Base-by-base conservation (phyloP, 73 alveolate genomes). In the Stentor roeselii region DNA sequence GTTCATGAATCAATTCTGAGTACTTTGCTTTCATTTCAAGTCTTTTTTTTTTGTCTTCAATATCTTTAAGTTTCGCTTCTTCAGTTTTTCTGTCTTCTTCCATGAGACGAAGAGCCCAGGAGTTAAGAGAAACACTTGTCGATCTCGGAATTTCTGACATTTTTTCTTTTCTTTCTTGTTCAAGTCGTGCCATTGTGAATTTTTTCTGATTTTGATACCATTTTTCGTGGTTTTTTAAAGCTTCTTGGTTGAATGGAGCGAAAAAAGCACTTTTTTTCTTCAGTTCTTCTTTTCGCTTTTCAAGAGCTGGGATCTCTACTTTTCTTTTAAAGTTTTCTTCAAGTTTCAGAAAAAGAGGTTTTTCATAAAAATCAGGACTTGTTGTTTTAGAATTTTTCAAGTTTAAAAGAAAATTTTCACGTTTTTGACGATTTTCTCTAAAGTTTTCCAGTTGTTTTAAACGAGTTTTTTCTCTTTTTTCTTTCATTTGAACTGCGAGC, bases 321-420 rank as follows among this genome's bases (percentile, higher is more conserved):
- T n/a, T 32, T 15, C 41, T 21, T 67, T 67, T 67, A 67, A 30
- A 67, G n/a, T 67, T 67, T 67, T 67, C 80, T 67, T 67, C 80
- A 2, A 67, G 80, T 67, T 67, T 67, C 34, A 67, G 27, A 2
- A 21, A 67, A 27, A 67, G 41, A 67, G 80, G 80, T 0, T 50
- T 50, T 11, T 50, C 67, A 11, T 11, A 11, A 11, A 11, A 11
- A 50, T 11, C 6, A 6, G 67, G 21, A 50, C 67, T 50, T 50
- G 6, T 21, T 50, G 67, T 11, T 50, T 50, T 6, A 50, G 67
- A 6, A 11, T 50, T 50, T 50, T 50, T 50, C 21, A 50, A 21
- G 6, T 50, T 21, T 50, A 11, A 21, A 6, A 50, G 6, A 11
- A 11, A 21, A 11, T 50, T 50, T 6, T 50, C 6, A 11, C 67